Percentiles rank a stretch among this genome's conserved stretches.
These are phyloP conservation scores for Exidia glandulosa DNA, from an alignment of 768 basidiomycete genomes.

Conservation along the genomic window DNA sequence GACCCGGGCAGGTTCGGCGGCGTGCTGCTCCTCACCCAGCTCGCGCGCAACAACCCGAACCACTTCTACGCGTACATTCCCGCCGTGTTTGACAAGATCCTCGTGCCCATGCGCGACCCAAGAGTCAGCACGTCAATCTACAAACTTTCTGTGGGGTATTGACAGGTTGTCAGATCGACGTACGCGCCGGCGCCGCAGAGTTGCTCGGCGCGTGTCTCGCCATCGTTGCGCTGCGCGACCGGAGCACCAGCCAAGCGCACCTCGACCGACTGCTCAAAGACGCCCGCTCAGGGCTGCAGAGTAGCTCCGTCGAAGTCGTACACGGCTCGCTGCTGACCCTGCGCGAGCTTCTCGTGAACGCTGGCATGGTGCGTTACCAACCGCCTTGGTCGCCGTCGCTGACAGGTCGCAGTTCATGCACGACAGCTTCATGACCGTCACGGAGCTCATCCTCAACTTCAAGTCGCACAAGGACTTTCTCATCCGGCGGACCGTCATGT, in stretches of 20 bases:
- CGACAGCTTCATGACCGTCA: neutral
- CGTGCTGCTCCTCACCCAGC: constrained; percentile 86
- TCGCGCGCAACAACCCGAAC: constrained; percentile 77
- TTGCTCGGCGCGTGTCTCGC: constrained; percentile 87
- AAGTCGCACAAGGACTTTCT: constrained; percentile 20
- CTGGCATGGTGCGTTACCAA: constrained; percentile 59
- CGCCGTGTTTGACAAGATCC: constrained; percentile 85
- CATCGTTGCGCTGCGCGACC: constrained; percentile 68
- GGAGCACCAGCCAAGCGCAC: constrained; percentile 49
- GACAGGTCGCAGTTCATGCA: neutral
- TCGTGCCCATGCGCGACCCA: constrained; percentile 79
- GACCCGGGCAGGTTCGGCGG: constrained; percentile 88
- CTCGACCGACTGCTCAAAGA: constrained; percentile 80
- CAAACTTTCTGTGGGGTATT: neutral
- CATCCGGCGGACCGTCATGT: constrained; percentile 32
- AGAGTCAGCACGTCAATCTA: constrained; percentile 34
- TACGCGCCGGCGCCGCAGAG: constrained; percentile 87
- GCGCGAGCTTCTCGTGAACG: constrained; percentile 81
- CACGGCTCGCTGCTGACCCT: constrained; percentile 89
- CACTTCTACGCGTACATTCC: constrained; percentile 84
- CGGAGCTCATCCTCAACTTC: neutral
- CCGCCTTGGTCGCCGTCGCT: neutral
- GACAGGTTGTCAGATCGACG: constrained; percentile 35
- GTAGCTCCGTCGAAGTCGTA: constrained; percentile 73
- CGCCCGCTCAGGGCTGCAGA: constrained; percentile 69